These are phyloP conservation scores for Paramecium octaurelia DNA, from an alignment of 73 alveolate species.

Conservation along the genomic window DNA sequence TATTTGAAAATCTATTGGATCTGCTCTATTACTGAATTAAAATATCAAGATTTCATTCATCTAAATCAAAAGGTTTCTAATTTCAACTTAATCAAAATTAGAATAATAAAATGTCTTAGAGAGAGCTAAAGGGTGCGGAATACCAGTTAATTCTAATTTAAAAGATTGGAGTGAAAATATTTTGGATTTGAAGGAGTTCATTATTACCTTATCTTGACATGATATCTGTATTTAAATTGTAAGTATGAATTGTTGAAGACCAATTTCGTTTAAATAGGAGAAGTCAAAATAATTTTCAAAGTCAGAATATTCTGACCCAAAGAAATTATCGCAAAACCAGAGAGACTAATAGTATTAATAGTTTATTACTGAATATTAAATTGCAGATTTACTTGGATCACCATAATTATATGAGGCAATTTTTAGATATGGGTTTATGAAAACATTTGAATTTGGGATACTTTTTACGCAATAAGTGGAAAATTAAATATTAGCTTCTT, in stretches of 20 bases:
- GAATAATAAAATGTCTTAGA: no score
- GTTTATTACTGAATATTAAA: no score
- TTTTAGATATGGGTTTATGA: background rate
- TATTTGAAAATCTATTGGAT: background rate
- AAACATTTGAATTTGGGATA: background rate
- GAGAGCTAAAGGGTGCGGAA: background rate
- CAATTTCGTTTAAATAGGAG: background rate
- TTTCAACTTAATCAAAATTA: background rate
- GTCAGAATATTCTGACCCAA: no score
- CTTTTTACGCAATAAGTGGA: background rate
- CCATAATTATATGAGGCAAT: background rate
- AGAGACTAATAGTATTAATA: no score
- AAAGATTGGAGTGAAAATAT: background rate
- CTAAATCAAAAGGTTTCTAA: no score
- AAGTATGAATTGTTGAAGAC: background rate
- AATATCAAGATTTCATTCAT: no score
- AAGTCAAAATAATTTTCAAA: no score
- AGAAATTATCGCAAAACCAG: no score
- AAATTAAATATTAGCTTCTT: background rate
- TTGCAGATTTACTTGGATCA: no score
- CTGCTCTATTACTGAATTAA: background rate
- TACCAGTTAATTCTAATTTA: background rate
- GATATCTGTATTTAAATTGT: no score
- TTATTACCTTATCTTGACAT: no score
- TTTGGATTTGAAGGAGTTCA: no score